A percentile compares a stretch with the other conserved stretches of the same genome.
Conservation (phyloP, 208 protist genomes). For the Vickermania spadyakhi region DNA sequence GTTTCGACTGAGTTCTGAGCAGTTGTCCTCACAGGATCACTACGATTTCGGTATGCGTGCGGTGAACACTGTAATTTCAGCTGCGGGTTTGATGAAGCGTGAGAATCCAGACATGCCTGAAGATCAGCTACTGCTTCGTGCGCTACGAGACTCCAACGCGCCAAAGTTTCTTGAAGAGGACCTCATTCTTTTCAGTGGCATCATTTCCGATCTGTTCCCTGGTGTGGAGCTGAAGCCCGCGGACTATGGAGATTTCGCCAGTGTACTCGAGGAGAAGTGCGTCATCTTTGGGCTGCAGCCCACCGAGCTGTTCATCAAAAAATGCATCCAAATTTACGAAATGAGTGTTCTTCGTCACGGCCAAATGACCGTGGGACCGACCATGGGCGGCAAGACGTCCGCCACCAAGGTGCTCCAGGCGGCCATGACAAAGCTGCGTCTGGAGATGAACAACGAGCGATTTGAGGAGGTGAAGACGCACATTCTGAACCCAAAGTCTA, state of each 20-base stretch:
- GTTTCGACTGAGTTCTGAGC: slow-evolving; percentile 96
- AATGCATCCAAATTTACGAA: slow-evolving; percentile 97
- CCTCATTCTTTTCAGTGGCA: slow-evolving; percentile 92
- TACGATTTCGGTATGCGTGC: slow-evolving; percentile 99
- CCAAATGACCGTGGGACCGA: slow-evolving; percentile 96
- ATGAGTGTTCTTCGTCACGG: slow-evolving; percentile 97
- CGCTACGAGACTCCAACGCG: slow-evolving; percentile 95
- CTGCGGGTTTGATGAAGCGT: slow-evolving; percentile 94
- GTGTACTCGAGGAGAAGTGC: slow-evolving; percentile 57
- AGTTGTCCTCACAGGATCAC: slow-evolving; percentile 97
- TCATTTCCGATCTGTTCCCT: slow-evolving; percentile 97
- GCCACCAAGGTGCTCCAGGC: slow-evolving; percentile 75
- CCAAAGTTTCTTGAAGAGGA: slow-evolving; percentile 97
- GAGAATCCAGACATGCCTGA: slow-evolving; percentile 89
- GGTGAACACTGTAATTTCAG: slow-evolving; percentile 97
- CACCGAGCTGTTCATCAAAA: slow-evolving; percentile 92
- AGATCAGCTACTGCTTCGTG: slow-evolving; percentile 91
- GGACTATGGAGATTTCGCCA: slow-evolving; percentile 91
- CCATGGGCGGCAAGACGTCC: slow-evolving; percentile 94
- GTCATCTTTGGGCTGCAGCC: slow-evolving; percentile 83
- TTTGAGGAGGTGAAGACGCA: slow-evolving; percentile 85
- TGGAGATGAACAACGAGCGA: slow-evolving; percentile 52
- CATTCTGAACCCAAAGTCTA: slow-evolving; percentile 94
- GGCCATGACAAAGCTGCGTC: slow-evolving; percentile 77
- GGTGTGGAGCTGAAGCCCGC: slow-evolving; percentile 78